These are phyloP conservation scores for Nitzschia palea DNA, from an alignment of 108 stramenopile genomes.

Conservation along the genomic window DNA sequence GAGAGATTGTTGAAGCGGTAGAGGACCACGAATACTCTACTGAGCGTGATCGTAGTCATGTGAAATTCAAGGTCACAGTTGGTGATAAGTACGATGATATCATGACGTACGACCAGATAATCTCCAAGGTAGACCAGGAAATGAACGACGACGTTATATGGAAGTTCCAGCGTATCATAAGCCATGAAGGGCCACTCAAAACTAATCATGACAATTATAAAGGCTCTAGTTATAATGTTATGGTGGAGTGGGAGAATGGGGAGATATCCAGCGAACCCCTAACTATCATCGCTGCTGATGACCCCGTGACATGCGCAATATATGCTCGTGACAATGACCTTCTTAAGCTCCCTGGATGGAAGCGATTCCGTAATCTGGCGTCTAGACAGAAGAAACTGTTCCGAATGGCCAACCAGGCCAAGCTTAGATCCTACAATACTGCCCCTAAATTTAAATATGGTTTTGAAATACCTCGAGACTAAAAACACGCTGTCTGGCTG, in stretches of 20 bases:
- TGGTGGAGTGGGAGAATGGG: slow-evolving; percentile 35
- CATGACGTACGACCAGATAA: not conserved
- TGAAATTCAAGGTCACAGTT: not conserved
- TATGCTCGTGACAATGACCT: slow-evolving; percentile 35
- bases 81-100: slow-evolving; percentile 1
- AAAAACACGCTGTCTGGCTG: slow-evolving; percentile 17
- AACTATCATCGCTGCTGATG: slow-evolving; percentile 10
- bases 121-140: not conserved
- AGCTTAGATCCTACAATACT: not conserved
- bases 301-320: slow-evolving; percentile 34
- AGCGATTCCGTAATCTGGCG: slow-evolving; percentile 22
- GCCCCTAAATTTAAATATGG: slow-evolving; percentile 28
- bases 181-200: slow-evolving; percentile 22
- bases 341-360: slow-evolving; percentile 39
- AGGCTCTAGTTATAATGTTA: slow-evolving; percentile 31
- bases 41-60: not conserved
- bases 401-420: slow-evolving; percentile 14
- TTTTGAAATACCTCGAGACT: slow-evolving; percentile 16
- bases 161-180: slow-evolving; percentile 2
- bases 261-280: slow-evolving; percentile 34
- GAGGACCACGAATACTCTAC: not conserved
- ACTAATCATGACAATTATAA: slow-evolving; percentile 12
- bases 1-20: not conserved
- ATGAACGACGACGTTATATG: not conserved
- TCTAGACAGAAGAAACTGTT: slow-evolving; percentile 10